These are phyloP conservation scores for Alternaria atra DNA, from an alignment of 2,329 filamentous ascomycete genomes.

Conservation along the genomic window DNA sequence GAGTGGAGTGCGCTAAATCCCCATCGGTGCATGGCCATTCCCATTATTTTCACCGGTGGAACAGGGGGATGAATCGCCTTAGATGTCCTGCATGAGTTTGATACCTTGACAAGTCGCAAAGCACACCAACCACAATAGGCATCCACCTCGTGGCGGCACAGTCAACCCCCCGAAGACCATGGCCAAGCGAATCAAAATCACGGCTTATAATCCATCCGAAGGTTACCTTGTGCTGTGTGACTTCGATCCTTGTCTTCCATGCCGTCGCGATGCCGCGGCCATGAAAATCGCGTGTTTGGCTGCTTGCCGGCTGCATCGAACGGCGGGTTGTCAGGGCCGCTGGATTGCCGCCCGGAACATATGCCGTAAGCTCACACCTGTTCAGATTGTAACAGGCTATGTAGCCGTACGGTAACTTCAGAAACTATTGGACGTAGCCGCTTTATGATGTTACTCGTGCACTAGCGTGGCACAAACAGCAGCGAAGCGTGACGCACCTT, in stretches of 20 bases:
- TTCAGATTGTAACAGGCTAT: slow-evolving; percentile 9
- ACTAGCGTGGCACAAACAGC: slow-evolving; percentile 15
- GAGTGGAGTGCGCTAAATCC: slow-evolving; percentile 20
- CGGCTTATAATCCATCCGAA: slow-evolving; percentile 12
- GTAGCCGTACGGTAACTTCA: slow-evolving; percentile 9
- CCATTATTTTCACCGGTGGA: slow-evolving; percentile 9
- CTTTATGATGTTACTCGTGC: slow-evolving; percentile 27
- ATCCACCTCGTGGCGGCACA: slow-evolving; percentile 19
- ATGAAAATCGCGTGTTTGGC: slow-evolving; percentile 25
- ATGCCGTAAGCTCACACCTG: slow-evolving; percentile 31
- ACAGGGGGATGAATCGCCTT: slow-evolving; percentile 9
- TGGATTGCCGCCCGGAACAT: slow-evolving; percentile 30
- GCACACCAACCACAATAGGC: slow-evolving; percentile 1
- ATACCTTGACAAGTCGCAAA: slow-evolving; percentile 10
- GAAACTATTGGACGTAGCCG: slow-evolving; percentile 13
- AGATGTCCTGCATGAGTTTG: slow-evolving; percentile 4
- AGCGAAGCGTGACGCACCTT: slow-evolving; percentile 7
- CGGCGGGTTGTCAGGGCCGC: slow-evolving; percentile 27
- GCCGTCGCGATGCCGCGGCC: slow-evolving; percentile 15
- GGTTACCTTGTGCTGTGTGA: slow-evolving; percentile 19
- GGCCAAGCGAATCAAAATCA: slow-evolving; percentile 21
- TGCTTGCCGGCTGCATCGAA: slow-evolving; percentile 33
- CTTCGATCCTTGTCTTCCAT: slow-evolving; percentile 17
- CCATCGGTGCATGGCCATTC: slow-evolving; percentile 6
- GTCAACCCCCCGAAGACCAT: slow-evolving; percentile 9